A percentile compares a stretch with the other conserved stretches of the same genome.
These are phyloP conservation scores for Hygrocybe coccinea DNA, from an alignment of 768 basidiomycete species.

Conservation along the genomic window DNA sequence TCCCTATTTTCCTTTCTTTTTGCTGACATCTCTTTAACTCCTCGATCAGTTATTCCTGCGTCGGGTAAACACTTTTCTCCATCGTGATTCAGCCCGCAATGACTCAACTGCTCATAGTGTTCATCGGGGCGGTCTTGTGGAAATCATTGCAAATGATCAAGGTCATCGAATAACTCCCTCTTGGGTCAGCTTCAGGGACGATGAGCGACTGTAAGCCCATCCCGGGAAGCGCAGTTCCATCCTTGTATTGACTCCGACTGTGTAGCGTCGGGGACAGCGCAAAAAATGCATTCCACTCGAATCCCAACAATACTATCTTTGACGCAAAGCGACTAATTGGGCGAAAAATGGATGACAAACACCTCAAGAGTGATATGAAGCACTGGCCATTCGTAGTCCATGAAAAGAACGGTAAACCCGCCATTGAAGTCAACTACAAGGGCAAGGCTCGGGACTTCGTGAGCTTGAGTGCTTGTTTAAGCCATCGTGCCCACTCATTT, in stretches of 20 bases:
- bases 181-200: conserved; percentile 77
- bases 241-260: conserved; percentile 14
- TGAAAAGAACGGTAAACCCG: conserved; percentile 78
- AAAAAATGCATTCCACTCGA: conserved; percentile 91
- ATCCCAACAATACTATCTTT: conserved; percentile 91
- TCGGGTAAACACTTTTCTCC: conserved; percentile 57
- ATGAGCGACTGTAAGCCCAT: conserved; percentile 61
- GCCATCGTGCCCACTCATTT: not conserved
- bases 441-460: conserved; percentile 80
- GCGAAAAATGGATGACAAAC: conserved; percentile 74
- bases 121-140: conserved; percentile 78
- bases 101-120: conserved; percentile 47
- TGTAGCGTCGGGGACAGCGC: conserved; percentile 84
- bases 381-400: conserved; percentile 85
- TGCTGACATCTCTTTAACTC: conserved; percentile 12
- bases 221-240: not conserved
- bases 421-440: conserved; percentile 73
- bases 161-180: conserved; percentile 87
- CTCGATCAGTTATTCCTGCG: conserved; percentile 78
- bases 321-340: conserved; percentile 95
- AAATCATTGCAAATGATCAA: conserved; percentile 88
- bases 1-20: conserved; percentile 20
- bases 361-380: conserved; percentile 76
- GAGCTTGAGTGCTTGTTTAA: conserved; percentile 29
- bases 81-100: not conserved